Evolutionary conservation across 1,284 basidiomycete species (phyloP), one percentile per base, ranked within the genome.

Genomic region (Quambalaria eucalypti): DNA sequence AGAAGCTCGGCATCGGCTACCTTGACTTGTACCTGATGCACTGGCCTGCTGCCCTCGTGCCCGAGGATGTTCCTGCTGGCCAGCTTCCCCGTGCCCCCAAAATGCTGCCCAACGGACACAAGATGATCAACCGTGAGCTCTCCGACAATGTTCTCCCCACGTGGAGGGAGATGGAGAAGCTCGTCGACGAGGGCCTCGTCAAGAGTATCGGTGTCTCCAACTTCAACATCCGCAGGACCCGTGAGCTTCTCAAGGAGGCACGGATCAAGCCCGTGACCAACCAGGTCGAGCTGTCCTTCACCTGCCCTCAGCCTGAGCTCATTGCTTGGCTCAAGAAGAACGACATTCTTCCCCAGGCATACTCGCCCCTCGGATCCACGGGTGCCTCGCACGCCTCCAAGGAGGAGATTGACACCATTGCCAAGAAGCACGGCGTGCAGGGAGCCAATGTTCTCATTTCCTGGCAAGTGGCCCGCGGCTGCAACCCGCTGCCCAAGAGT

Each of bases 11-110:
- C 52, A 82, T 85, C 1, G 79, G 81, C 30, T 88, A 90, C 76
- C 80, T 90, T 54, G 86, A 90, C 74, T 79, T 90, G 52, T 87
- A 84, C 73, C 80, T 90, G 54, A 84, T 88, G 83, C 87, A 89
- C 78, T 87, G 83, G 84, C 72, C 71, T 28, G 40, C 36, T 4
- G 40, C 46, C 19, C 36, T 69, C 28, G 71, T 63, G 2, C 73
- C 69, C 54, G 66, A 62, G 28, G 56, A 61, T 16, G 63, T 57
- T 7, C 55, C 64, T 28, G 62, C 60, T 23, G 68, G 62, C 25
- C 60, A 65, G 56, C 51, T 73, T n/a, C 64, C 62, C 42, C 55
- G 52, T 29, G 56, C 54, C 39, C 64, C 67, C 56, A 76, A 76
- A 59, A 67, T 66, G 52, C 28, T 60, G 28, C 84, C 38, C 79